Evolutionary conservation across 345 rosid species (phyloP).

Genomic region (Hypericum perforatum): DNA sequence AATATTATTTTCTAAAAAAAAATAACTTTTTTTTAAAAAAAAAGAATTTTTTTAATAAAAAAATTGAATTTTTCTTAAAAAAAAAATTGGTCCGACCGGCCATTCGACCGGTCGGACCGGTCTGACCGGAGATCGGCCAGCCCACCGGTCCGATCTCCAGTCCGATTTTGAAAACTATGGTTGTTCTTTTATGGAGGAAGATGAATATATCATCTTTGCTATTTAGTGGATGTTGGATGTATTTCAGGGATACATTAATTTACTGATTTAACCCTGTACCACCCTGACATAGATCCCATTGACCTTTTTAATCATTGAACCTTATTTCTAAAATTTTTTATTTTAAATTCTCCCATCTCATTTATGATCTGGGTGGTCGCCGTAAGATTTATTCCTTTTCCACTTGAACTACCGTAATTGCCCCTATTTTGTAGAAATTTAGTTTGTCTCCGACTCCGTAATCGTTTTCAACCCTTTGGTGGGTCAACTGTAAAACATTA

Average conservation of each 20-base stretch:
- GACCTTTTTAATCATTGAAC: conserved; percentile 44
- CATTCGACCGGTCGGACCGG: no score
- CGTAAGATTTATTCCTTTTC: conserved; percentile 3
- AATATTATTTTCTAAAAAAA: no score
- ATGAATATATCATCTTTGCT: no score
- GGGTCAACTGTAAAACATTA: conserved; percentile 15
- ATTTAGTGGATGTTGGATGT: conserved; percentile 8
- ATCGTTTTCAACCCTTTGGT: conserved; percentile 10
- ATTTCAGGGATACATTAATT: conserved; percentile 10
- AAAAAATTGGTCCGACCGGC: no score
- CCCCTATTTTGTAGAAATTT: not conserved
- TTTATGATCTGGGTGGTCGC: conserved; percentile 18
- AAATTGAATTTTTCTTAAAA: no score
- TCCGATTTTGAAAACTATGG: no score
- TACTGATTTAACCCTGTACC: conserved; percentile 11
- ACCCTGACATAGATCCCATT: conserved; percentile 27
- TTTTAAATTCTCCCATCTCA: conserved; percentile 15
- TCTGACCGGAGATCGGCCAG: no score
- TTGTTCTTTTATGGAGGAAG: no score
- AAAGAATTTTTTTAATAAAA: no score
- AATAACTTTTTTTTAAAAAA: no score
- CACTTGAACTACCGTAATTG: not conserved
- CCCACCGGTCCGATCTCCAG: no score
- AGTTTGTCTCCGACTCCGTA: no score
- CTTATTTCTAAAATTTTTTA: not conserved